Base-by-base conservation (phyloP, 768 basidiomycete species). In the Termitomyces sp. region DNA sequence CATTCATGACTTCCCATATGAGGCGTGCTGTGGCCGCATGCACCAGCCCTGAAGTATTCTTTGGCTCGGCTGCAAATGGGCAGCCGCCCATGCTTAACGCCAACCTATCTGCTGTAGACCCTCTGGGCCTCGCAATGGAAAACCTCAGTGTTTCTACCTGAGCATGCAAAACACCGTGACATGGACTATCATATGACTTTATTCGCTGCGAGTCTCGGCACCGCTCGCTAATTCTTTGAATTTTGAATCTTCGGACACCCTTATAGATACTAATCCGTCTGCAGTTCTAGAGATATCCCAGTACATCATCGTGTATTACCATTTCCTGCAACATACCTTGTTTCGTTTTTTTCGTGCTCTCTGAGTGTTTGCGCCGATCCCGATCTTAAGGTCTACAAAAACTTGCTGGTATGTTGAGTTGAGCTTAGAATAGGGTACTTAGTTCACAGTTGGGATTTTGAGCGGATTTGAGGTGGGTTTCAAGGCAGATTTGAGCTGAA, bases 21-120 rank as follows among this genome's bases (percentile, higher is more conserved):
- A 85, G 96, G 42, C 89, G 96, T 45, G 96, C 97, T 10, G 91
- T 98, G 26, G 90, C 96, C 3, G 87, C 94, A 14, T 97, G 96
- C 75, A 95, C 94, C 0, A 91, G 90, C 54, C 94, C 94, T 10
- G 94, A 95, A 68, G 82, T 93, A 34, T 91, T 93, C 83, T 94
- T 94, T 67, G 84, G 85, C 55, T 75, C 77, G 33, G 74, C 76
- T 5, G 76, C 71, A 36, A 70, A 71, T 55, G 69, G 71, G 7
- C 76, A 80, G 30, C 69, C 70, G 7, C 70, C 72, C 26, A 67
- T 74, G 14, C 63, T 73, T 54, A 74, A 71, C 34, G 73, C 73
- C 53, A 72, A 74, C 56, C 65, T 73, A 12, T 74, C 76, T 12
- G 68, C 74, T 4, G 78, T 77, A 7, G 84, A 88, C 67, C 81